Base-by-base conservation (phyloP, 306 rosid species). In the Boehmeria nivea region DNA sequence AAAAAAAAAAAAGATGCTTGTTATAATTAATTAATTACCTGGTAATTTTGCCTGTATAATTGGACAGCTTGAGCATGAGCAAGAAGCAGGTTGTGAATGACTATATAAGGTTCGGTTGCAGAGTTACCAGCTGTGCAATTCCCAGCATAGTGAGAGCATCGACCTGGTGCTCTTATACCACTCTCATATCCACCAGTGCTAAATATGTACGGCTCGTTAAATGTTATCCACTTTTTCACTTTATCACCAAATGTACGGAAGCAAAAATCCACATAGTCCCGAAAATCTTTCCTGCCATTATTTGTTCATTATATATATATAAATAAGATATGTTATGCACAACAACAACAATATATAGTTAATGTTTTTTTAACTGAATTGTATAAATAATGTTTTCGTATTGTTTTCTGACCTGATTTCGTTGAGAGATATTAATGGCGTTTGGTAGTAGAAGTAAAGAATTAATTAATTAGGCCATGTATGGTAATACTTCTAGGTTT, bases 221-320 rank as follows among this genome's bases (percentile, higher is more conserved):
- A 34, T 0, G 87, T 86, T 37, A 86, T 72, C 87, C 95, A 86
- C 1, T 77, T 56, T 48, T 82, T 82, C 26, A 86, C 87, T 2
- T 79, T 57, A 0, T 82, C 74, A 12, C 95, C 95, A 36, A 82
- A 86, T 61, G 60, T 63, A 17, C 31, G 70, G 37, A 72, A 86
- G 28, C 87, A 82, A 25, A 86, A n/a, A 8, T 82, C 89, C 0
- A 67, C 81, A n/a, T 69, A 80, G n/a, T n/a, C n/a, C n/a, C n/a
- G n/a, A n/a, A n/a, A n/a, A n/a, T n/a, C n/a, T n/a, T n/a, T n/a
- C n/a, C n/a, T n/a, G n/a, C n/a, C n/a, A n/a, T n/a, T n/a, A n/a
- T n/a, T n/a, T n/a, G n/a, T n/a, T n/a, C n/a, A n/a, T n/a, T n/a
- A n/a, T n/a, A n/a, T n/a, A n/a, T n/a, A n/a, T n/a, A n/a, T n/a